Conservation (phyloP, 495 filamentous ascomycete genomes). For the Penicillium verhagenii region DNA sequence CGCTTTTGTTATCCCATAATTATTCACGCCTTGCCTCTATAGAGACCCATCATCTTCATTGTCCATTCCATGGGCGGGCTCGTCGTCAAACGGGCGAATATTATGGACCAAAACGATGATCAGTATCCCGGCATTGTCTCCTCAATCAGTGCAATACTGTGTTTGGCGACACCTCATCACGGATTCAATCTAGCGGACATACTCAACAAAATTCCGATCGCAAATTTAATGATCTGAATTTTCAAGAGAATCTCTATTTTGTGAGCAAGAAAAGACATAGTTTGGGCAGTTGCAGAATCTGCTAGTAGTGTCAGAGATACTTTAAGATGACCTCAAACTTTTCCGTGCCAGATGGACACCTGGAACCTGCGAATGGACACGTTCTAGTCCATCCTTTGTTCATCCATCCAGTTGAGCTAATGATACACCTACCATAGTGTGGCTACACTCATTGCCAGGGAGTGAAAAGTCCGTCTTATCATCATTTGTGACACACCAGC, state of each 20-base stretch:
- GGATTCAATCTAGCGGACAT: slow-evolving; percentile 6
- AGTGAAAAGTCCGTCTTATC: slow-evolving; percentile 9
- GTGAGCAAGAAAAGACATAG: neutral
- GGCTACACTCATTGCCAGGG: slow-evolving; percentile 1
- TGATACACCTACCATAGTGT: too few relatives aligned
- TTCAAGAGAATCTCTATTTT: neutral
- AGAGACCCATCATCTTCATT: slow-evolving; percentile 6
- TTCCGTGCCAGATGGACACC: neutral
- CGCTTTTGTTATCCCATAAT: too few relatives aligned
- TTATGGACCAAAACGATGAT: neutral
- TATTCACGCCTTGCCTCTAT: too few relatives aligned
- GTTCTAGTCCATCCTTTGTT: neutral
- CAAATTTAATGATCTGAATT: neutral
- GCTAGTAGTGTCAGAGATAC: neutral
- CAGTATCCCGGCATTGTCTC: slow-evolving; percentile 1
- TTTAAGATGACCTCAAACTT: neutral
- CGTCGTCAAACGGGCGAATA: slow-evolving; percentile 6
- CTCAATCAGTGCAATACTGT: slow-evolving; percentile 3
- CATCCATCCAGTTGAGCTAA: too few relatives aligned
- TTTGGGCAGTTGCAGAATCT: too few relatives aligned
- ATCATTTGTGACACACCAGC: neutral
- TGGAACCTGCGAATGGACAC: neutral
- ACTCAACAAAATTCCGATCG: slow-evolving; percentile 4
- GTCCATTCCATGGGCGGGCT: slow-evolving; percentile 10
- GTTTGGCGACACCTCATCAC: slow-evolving; percentile 9